A percentile compares a stretch with the other conserved stretches of the same genome.
phyloP scores from a whole-genome alignment of 139 green algal species.

The Klebsormidium nitens region DNA sequence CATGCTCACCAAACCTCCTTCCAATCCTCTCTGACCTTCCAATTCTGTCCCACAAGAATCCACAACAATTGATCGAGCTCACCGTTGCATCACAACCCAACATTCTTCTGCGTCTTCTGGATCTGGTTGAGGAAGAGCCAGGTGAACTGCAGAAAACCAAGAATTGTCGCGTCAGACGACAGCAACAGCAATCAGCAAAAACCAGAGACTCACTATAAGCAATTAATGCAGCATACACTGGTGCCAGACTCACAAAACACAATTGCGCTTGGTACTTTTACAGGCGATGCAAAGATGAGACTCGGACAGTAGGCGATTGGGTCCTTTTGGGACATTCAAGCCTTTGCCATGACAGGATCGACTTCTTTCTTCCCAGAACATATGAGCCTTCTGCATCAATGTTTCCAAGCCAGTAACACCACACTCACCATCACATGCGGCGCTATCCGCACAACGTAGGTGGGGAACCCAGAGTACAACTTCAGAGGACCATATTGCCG shows the following conservation, averaged over 20 bases:
- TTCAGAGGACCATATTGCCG: conserved; percentile 71
- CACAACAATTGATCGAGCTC: too few relatives aligned
- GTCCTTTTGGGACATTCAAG: background rate
- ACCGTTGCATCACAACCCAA: conserved; percentile 76
- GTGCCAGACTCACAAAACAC: background rate
- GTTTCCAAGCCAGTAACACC: background rate
- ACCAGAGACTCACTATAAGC: background rate
- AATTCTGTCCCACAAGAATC: too few relatives aligned
- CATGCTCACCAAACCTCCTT: too few relatives aligned
- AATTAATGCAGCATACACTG: background rate
- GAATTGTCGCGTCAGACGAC: background rate
- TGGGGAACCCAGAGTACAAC: conserved; percentile 98
- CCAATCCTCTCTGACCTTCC: too few relatives aligned
- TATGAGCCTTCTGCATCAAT: too few relatives aligned
- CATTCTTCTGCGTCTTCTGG: conserved; percentile 64
- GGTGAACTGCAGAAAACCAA: conserved; percentile 55
- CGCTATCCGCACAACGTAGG: conserved; percentile 87
- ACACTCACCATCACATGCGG: conserved; percentile 53
- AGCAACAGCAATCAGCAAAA: background rate
- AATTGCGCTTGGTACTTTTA: conserved; percentile 6
- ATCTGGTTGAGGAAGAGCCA: conserved; percentile 80
- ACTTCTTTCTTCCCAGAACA: too few relatives aligned
- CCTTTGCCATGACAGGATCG: too few relatives aligned
- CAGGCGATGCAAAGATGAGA: background rate
- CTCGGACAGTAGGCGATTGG: background rate